Conservation (phyloP, 257 asterid genomes). For the Ilex asprella region DNA sequence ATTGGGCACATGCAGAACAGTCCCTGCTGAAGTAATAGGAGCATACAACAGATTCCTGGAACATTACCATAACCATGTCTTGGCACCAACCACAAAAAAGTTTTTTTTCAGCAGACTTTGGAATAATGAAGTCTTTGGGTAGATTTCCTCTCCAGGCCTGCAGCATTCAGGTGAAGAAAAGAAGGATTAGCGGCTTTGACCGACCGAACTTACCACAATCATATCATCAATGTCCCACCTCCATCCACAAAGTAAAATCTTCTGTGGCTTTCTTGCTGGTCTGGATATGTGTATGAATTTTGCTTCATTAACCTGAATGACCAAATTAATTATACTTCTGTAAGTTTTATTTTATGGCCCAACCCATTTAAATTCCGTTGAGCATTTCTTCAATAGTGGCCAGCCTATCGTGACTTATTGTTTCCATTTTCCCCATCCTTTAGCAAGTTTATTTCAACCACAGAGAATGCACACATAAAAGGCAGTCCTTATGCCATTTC, state of each 20-base stretch:
- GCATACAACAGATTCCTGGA: slow-evolving; percentile 32
- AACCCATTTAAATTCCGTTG: slow-evolving; percentile 39
- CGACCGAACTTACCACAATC: slow-evolving; percentile 84
- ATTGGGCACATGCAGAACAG: slow-evolving; percentile 21
- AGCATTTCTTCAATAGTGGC: slow-evolving; percentile 46
- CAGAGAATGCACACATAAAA: too few relatives aligned
- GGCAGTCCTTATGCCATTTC: too few relatives aligned
- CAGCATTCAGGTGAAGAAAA: slow-evolving; percentile 70
- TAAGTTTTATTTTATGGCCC: slow-evolving; percentile 48
- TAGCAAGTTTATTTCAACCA: slow-evolving; percentile 4
- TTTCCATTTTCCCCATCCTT: slow-evolving; percentile 16
- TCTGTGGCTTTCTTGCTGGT: slow-evolving; percentile 85
- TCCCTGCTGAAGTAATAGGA: slow-evolving; percentile 25
- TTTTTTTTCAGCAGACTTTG: slow-evolving; percentile 71
- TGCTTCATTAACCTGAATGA: slow-evolving; percentile 89
- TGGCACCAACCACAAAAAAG: slow-evolving; percentile 94
- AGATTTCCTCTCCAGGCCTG: slow-evolving; percentile 73
- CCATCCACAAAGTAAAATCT: slow-evolving; percentile 97
- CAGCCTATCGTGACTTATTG: slow-evolving; percentile 26
- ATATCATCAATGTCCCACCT: slow-evolving; percentile 94
- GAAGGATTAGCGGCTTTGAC: slow-evolving; percentile 60
- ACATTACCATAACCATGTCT: slow-evolving; percentile 82
- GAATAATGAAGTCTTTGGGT: slow-evolving; percentile 49
- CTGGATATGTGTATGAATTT: slow-evolving; percentile 55
- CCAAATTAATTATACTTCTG: slow-evolving; percentile 64